Evolutionary conservation across 352 stramenopile genomes (phyloP).

Genomic region (Pythium aquatile): DNA sequence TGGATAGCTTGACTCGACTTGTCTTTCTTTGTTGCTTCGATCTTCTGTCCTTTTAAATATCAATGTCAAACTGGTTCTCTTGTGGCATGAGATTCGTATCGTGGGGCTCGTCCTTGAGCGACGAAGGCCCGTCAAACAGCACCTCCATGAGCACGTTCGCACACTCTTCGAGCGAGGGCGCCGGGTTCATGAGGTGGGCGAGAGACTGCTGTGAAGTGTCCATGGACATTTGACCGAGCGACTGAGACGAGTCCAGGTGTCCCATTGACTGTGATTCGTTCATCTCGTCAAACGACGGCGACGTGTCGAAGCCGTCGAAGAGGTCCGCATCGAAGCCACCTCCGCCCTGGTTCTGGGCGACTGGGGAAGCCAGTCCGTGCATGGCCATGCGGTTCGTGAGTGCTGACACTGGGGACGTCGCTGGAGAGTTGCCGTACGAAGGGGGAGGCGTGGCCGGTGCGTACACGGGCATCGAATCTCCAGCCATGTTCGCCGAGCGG

Average conservation of each 20-base stretch:
- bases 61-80: constrained; percentile 17
- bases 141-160: constrained; percentile 65
- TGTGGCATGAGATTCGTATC: constrained; percentile 6
- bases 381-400: constrained; percentile 14
- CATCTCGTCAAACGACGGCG: constrained; percentile 55
- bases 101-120: constrained; percentile 8
- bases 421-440: constrained; percentile 15
- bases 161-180: constrained; percentile 61
- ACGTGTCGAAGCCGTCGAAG: constrained; percentile 31
- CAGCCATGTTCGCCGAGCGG: constrained; percentile 8
- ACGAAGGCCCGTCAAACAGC: constrained; percentile 37
- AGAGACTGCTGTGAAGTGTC: not conserved
- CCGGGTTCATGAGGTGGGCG: constrained; percentile 29
- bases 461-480: constrained; percentile 20
- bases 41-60: constrained; percentile 22
- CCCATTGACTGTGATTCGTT: constrained; percentile 21
- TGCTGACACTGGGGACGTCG: constrained; percentile 16
- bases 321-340: constrained; percentile 21
- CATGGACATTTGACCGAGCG: not conserved
- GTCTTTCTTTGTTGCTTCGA: not conserved
- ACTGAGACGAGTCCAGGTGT: not conserved
- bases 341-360: constrained; percentile 5
- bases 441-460: constrained; percentile 17
- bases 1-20: constrained; percentile 1
- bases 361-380: constrained; percentile 5